Evolutionary conservation across 345 rosid genomes (phyloP), one percentile per base, ranked within the genome.

Genomic region (Conringia planisiliqua): DNA sequence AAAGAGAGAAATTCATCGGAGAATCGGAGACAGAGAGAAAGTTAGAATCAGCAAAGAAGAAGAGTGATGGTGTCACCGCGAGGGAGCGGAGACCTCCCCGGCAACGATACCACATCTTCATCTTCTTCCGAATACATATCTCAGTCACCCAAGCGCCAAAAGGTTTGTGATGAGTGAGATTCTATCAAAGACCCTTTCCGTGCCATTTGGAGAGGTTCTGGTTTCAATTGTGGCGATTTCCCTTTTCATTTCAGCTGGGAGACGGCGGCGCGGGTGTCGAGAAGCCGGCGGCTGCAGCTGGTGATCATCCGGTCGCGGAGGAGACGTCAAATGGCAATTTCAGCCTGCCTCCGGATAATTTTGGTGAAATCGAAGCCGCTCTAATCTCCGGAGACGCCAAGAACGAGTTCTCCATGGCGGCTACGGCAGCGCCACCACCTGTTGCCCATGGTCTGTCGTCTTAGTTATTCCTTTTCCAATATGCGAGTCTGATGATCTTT

Each of bases 61-160:
- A 66, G 86, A 89, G 85, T 77, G 83, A 93, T 93, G 98, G 98
- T 86, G 78, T 88, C 94, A 51, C 84, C 97, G 77, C 82, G 87
- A 71, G 83, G 92, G 77, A 89, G 88, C 84, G 96, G 87, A 83
- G 85, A 91, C 86, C 79, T 85, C 82, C 79, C 97, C 35, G 90
- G 88, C 47, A 40, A 50, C 59, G 22, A 39, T 2, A 16, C 52
- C 26, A 11, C 26, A 85, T 81, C 92, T 72, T 39, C 66, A 14
- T 83, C 88, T 59, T 82, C 89, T 66, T 74, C 88, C 5, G 86
- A 85, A 51, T 90, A 90, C 36, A 82, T 81, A 78, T 81, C 89
- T 42, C 80, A 87, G 30, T 90, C 97, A 6, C 85, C 97, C 6
- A 88, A 88, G 66, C 90, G 84, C 68, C 92, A 69, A 68, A 93